Evolutionary conservation across 495 filamentous ascomycete species (phyloP).

Genomic region (Clohesyomyces aquaticus): DNA sequence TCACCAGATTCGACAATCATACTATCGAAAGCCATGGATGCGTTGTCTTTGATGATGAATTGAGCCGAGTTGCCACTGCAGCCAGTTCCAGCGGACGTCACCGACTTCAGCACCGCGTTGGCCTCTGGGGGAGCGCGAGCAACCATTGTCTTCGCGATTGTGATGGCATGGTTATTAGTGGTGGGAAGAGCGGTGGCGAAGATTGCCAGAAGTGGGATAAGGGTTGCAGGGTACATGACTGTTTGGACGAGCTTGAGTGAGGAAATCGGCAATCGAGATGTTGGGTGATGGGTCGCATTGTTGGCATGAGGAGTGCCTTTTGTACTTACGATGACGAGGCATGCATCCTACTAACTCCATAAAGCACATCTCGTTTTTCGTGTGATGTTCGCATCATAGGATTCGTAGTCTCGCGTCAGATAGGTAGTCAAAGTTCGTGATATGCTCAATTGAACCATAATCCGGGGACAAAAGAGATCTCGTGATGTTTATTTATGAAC

Average conservation of each 20-base stretch:
- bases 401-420: too few relatives aligned
- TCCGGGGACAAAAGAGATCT: too few relatives aligned
- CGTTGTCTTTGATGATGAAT: slow-evolving; percentile 15
- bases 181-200: slow-evolving; percentile 8
- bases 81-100: slow-evolving; percentile 15
- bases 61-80: slow-evolving; percentile 23
- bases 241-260: background rate
- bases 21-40: slow-evolving; percentile 12
- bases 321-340: too few relatives aligned
- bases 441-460: too few relatives aligned
- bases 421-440: too few relatives aligned
- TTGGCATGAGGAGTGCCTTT: too few relatives aligned
- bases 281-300: too few relatives aligned
- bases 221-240: background rate
- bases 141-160: slow-evolving; percentile 12
- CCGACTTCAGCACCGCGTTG: slow-evolving; percentile 26
- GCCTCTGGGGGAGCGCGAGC: slow-evolving; percentile 24
- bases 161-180: background rate
- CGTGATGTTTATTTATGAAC: too few relatives aligned
- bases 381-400: too few relatives aligned
- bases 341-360: too few relatives aligned
- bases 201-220: slow-evolving; percentile 1
- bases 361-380: too few relatives aligned
- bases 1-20: slow-evolving; percentile 1
- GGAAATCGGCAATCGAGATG: too few relatives aligned